Evolutionary conservation across 805 yeast genomes (phyloP), one percentile per base, ranked within the genome.

Genomic region (Wickerhamomyces canadensis): DNA sequence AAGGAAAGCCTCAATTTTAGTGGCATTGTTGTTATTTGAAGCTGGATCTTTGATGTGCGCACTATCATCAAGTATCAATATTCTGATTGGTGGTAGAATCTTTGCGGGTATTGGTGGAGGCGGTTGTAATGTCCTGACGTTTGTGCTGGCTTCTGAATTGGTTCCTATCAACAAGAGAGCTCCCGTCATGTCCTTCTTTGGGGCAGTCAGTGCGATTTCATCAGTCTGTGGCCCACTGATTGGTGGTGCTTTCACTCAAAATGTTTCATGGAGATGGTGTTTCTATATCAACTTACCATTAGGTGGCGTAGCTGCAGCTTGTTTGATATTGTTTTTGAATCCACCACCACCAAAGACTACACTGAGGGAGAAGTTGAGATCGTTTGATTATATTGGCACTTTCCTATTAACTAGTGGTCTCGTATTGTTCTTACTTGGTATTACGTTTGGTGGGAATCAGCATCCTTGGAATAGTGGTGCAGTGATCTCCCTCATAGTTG

Each of bases 81-180:
- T 55, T 82, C 32, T 21, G 7, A 77, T 81, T 41, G 84, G 78
- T 3, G 87, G 85, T 2, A 67, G 93, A 47, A 78, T 74, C 5
- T 60, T 81, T 19, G 75, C 76, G 34, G 89, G 89, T 33, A 50
- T 76, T 18, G 88, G 87, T n/a, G 85, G 78, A 6, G 80, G 83
- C 18, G 82, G 81, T 14, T 67, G 79, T 34, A 76, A 72, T 46
- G 63, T 78, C 4, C 59, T 76, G 57, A 70, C 68, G 5, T 63
- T 70, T 40, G 72, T 79, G 21, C 71, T 81, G 18, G 58, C 72
- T n/a, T 68, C 82, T 2, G 84, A 78, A 48, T 2, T 36, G 7
- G 28, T 17, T 13, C 23, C 23, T 7, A 10, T 21, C 23, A 21
- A 21, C 10, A 21, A 21, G 23, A 21, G 64, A 37, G 18, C 45